Evolutionary conservation across 2,329 filamentous ascomycete species (phyloP), one percentile per base, ranked within the genome.

Genomic region (Rhinocladiella similis): DNA sequence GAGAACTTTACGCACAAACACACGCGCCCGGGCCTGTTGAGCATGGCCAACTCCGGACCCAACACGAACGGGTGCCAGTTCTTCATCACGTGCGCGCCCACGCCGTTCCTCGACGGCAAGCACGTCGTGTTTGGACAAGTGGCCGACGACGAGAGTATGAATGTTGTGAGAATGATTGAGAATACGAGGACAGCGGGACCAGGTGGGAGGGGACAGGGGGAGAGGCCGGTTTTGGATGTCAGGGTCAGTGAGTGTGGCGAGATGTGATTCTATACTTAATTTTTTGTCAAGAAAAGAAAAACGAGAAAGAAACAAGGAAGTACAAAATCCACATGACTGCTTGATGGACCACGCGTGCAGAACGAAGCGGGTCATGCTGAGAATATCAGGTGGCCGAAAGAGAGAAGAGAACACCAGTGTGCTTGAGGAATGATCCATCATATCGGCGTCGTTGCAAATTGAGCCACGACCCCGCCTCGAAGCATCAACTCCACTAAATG

Each of bases 91-190:
- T 94, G 90, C 0, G 88, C 88, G 1, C 81, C 89, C 4, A 94
- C 93, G 0, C 90, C 91, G 1, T 95, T 95, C 70, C 78, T 99
- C 22, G 89, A 97, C 74, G 84, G 83, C 69, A 97, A 97, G 76
- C 94, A 99, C 72, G 91, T 96, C 54, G 92, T 97, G 16, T 97
- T 97, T 67, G 94, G 94, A 49, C 87, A 89, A 71, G 93, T 97
- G 1, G 80, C 91, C 43, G 89, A 92, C 39, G 55, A 61, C 10
- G 62, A 61, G 41, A 92, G 93, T 36, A 88, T 97, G 83, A 91
- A 97, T 57, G 85, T 97, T 5, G 89, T 97, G 42, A 83, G 80
- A 65, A 97, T 96, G 84, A 88, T 99, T 75, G 93, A 97, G 79
- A 87, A 89, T 60, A 94, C 90, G 29, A 88, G 93, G 73, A 94